Evolutionary conservation across 768 basidiomycete species (phyloP).

Genomic region (Termitomyces sp.): DNA sequence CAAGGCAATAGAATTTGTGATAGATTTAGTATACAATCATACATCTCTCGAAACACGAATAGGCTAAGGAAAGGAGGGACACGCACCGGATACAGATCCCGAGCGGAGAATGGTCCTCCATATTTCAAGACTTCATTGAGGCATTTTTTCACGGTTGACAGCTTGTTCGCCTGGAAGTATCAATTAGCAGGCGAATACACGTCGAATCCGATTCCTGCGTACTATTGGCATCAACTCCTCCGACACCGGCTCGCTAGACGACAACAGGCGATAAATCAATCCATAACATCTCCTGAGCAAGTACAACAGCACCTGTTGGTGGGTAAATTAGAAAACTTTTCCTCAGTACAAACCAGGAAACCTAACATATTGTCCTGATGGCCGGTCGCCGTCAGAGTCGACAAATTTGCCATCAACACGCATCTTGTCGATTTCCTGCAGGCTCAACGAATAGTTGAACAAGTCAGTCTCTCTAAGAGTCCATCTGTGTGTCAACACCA

Average conservation of each 20-base stretch:
- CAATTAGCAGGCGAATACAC: neutral
- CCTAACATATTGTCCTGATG: constrained; percentile 93
- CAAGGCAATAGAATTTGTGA: neutral
- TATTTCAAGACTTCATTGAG: constrained; percentile 94
- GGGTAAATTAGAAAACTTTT: neutral
- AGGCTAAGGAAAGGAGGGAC: neutral
- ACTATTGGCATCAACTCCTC: constrained; percentile 98
- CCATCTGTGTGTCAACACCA: constrained; percentile 96
- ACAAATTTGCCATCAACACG: constrained; percentile 96
- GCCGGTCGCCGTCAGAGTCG: constrained; percentile 86
- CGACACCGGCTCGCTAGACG: constrained; percentile 94
- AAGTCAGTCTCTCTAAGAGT: constrained; percentile 91
- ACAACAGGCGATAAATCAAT: constrained; percentile 87
- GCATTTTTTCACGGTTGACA: constrained; percentile 95
- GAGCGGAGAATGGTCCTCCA: constrained; percentile 86
- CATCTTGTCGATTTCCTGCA: constrained; percentile 97
- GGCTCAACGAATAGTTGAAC: constrained; percentile 87
- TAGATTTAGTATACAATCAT: neutral
- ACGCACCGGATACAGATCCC: constrained; percentile 90
- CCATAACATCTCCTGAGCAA: constrained; percentile 93
- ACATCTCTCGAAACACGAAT: neutral
- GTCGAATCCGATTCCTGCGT: constrained; percentile 5
- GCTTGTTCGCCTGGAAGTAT: constrained; percentile 75
- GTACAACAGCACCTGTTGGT: constrained; percentile 78
- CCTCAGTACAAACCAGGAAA: neutral